phyloP scores from a whole-genome alignment of 164 flowering plant species.

The Berberis thunbergii region DNA sequence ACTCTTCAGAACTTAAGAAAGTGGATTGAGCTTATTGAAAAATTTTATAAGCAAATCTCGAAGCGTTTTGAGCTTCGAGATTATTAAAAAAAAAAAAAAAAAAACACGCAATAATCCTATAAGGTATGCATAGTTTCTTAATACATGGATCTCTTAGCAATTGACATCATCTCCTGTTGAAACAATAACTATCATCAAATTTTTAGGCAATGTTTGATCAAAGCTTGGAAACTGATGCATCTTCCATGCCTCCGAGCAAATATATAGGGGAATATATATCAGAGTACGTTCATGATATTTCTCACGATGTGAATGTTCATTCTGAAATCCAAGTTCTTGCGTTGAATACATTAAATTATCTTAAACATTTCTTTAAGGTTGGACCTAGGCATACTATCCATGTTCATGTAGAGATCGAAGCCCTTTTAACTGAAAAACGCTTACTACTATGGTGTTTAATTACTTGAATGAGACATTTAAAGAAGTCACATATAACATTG shows the following conservation, averaged over 20 bases:
- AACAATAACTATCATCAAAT: conserved; percentile 2
- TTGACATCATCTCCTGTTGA: not conserved
- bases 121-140: conserved; percentile 27
- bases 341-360: conserved; percentile 67
- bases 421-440: conserved; percentile 76
- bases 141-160: not conserved
- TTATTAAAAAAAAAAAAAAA: conserved; percentile 91
- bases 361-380: conserved; percentile 87
- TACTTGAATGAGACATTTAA: conserved; percentile 99
- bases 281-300: conserved; percentile 83
- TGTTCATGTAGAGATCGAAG: conserved; percentile 93
- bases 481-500: conserved; percentile 94
- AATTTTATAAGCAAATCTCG: conserved; percentile 78
- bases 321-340: conserved; percentile 74
- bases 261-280: conserved; percentile 84
- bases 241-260: conserved; percentile 99
- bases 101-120: conserved; percentile 92
- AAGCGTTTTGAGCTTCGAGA: conserved; percentile 96
- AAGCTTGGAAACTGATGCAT: conserved; percentile 96
- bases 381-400: conserved; percentile 91
- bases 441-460: conserved; percentile 95
- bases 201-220: conserved; percentile 63
- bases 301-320: conserved; percentile 51
- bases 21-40: conserved; percentile 73
- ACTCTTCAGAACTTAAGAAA: conserved; percentile 41